Conservation (phyloP, 805 yeast genomes). For the Candida sithepensis region DNA sequence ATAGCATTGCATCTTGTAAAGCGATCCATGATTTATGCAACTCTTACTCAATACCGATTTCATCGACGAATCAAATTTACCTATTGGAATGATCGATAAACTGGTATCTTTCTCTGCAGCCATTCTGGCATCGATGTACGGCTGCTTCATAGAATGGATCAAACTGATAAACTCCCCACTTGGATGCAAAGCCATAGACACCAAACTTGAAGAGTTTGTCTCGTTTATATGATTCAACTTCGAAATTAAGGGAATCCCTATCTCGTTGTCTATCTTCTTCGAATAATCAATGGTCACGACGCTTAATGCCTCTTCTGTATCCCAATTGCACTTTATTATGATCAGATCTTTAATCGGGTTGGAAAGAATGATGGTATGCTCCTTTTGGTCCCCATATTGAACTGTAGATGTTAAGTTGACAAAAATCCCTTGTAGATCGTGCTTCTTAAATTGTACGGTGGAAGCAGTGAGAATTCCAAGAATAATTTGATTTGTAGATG, state of each 20-base stretch:
- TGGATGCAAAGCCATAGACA: constrained; percentile 8
- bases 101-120: constrained; percentile 11
- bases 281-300: constrained; percentile 8
- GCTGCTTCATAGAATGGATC: constrained; percentile 7
- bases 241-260: constrained; percentile 7
- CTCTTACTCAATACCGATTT: background rate
- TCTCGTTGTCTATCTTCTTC: constrained; percentile 1
- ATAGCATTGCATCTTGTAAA: background rate
- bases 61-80: background rate
- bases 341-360: constrained; percentile 10
- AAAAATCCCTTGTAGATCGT: constrained; percentile 4
- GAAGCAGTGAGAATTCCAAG: constrained; percentile 1
- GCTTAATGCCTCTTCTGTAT: background rate
- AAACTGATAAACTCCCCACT: constrained; percentile 9
- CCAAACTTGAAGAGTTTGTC: constrained; percentile 6
- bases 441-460: background rate
- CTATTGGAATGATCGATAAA: constrained; percentile 8
- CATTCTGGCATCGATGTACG: constrained; percentile 11
- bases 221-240: constrained; percentile 13
- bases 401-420: constrained; percentile 15
- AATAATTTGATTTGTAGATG: constrained; percentile 6
- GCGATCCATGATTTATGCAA: constrained; percentile 5
- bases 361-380: constrained; percentile 9
- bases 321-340: constrained; percentile 9
- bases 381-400: constrained; percentile 5